phyloP scores from a whole-genome alignment of 805 yeast genomes.

The Candida fluviatilis region DNA sequence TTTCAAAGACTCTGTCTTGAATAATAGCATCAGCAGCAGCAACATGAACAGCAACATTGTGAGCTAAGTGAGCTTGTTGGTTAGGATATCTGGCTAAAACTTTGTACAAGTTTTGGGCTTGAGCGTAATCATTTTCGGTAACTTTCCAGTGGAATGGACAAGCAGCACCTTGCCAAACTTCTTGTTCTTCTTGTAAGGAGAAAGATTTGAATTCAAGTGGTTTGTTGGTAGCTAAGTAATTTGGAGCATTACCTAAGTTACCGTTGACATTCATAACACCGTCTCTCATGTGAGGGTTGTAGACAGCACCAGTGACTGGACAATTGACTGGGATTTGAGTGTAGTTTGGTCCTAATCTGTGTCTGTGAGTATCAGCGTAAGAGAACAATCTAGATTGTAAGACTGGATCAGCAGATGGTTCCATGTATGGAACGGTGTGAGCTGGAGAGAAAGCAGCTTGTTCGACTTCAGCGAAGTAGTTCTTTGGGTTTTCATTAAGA shows the following conservation, averaged over 20 bases:
- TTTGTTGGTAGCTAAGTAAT: constrained; percentile 59
- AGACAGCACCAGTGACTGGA: constrained; percentile 50
- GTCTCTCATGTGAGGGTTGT: constrained; percentile 72
- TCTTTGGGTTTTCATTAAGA: constrained; percentile 77
- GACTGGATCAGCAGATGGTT: constrained; percentile 74
- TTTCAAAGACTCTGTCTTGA: constrained; percentile 73
- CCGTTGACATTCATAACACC: constrained; percentile 63
- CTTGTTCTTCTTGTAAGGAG: constrained; percentile 62
- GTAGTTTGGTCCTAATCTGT: constrained; percentile 73
- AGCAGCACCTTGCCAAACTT: constrained; percentile 79
- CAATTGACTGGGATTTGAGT: constrained; percentile 87
- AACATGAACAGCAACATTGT: constrained; percentile 77
- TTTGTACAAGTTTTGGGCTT: constrained; percentile 74
- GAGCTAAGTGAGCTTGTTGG: constrained; percentile 80
- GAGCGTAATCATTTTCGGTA: constrained; percentile 70
- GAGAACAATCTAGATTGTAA: constrained; percentile 74
- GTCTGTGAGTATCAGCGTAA: constrained; percentile 73
- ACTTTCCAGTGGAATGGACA: constrained; percentile 84
- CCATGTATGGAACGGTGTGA: constrained; percentile 71
- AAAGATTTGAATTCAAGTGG: constrained; percentile 45
- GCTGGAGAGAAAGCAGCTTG: constrained; percentile 68
- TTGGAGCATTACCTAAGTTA: constrained; percentile 75
- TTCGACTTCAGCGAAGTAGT: constrained; percentile 73
- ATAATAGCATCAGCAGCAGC: constrained; percentile 65
- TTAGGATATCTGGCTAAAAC: constrained; percentile 74